Evolutionary conservation across 1,284 basidiomycete genomes (phyloP), one percentile per base, ranked within the genome.

Genomic region (Ganoderma lucidum): DNA sequence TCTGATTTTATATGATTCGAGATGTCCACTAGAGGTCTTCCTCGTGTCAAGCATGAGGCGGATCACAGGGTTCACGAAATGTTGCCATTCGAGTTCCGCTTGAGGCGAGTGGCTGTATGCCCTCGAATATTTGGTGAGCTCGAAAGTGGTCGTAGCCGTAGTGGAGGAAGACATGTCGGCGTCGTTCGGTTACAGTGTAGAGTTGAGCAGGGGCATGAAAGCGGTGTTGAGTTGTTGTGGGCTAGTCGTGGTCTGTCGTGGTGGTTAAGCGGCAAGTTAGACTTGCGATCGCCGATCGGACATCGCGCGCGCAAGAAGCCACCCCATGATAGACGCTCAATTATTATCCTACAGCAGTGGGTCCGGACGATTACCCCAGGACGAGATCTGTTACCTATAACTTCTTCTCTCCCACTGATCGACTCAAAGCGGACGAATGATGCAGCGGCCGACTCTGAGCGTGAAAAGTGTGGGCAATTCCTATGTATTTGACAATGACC

Each of bases 31-130:
- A 5, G 80, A 77, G 10, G 84, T 79, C 76, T 85, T 90, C 73
- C 83, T 87, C 41, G 84, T 82, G 75, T 93, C 91, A n/a, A 93
- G 81, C 44, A 86, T 79, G 41, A 93, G 84, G 48, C 81, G 85
- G 69, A 94, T 86, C 60, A 84, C 78, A 0, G 92, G 92, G 73
- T 93, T 92, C 39, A 85, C 85, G 75, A 90, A 93, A 76, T 94
- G 93, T 74, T 93, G 90, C 92, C 92, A 94, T 77, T 92, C 90
- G 2, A 71, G 66, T 14, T 70, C 69, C 9, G 58, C 67, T 35
- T 71, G 62, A 44, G 73, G 71, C 59, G 72, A 71, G 15, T 90
- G 88, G 17, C 88, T 88, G 62, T 71, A 71, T 69, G 70, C 70
- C 56, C 88, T 83, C 59, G 92, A 93, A 75, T 93, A 93, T 76